Percentiles rank a stretch among this genome's conserved stretches.
Evolutionary conservation across 2,329 filamentous ascomycete genomes (phyloP).

Genomic region (Bipolaris bicolor): DNA sequence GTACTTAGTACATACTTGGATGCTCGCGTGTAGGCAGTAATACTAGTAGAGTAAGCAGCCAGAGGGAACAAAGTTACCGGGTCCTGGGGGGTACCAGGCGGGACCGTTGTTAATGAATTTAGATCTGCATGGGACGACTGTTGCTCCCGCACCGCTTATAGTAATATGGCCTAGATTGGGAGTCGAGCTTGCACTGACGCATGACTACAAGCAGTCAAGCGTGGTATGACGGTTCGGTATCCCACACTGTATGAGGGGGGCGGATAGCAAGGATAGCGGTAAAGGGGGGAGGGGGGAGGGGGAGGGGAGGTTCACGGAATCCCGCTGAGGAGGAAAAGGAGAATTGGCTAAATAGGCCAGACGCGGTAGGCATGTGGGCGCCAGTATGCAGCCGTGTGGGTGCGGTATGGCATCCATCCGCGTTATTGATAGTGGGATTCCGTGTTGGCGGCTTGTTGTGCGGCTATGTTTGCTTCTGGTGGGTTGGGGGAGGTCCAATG

Average conservation of each 20-base stretch:
- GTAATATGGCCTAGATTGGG: constrained; percentile 25
- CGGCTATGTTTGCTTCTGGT: constrained; percentile 4
- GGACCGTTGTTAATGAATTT: constrained; percentile 37
- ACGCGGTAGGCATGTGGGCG: background rate
- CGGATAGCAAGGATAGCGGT: constrained; percentile 9
- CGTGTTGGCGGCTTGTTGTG: constrained; percentile 3
- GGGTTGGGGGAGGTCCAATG: background rate
- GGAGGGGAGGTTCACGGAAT: background rate
- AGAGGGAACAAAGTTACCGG: constrained; percentile 26
- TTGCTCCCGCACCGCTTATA: constrained; percentile 19
- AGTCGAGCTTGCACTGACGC: constrained; percentile 25
- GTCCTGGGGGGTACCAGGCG: constrained; percentile 27
- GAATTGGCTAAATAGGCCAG: constrained; percentile 17
- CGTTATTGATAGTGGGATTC: constrained; percentile 13
- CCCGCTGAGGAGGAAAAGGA: background rate
- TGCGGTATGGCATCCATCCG: background rate
- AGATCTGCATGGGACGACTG: constrained; percentile 9
- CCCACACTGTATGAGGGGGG: constrained; percentile 14
- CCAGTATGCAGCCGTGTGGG: constrained; percentile 1
- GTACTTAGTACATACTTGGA: background rate
- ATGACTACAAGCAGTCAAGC: constrained; percentile 31
- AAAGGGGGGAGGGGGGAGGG: background rate
- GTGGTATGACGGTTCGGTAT: constrained; percentile 35
- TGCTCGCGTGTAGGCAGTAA: background rate
- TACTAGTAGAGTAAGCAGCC: constrained; percentile 6